phyloP scores from a whole-genome alignment of 1,284 basidiomycete genomes.

The Phellinidium pouzarii region DNA sequence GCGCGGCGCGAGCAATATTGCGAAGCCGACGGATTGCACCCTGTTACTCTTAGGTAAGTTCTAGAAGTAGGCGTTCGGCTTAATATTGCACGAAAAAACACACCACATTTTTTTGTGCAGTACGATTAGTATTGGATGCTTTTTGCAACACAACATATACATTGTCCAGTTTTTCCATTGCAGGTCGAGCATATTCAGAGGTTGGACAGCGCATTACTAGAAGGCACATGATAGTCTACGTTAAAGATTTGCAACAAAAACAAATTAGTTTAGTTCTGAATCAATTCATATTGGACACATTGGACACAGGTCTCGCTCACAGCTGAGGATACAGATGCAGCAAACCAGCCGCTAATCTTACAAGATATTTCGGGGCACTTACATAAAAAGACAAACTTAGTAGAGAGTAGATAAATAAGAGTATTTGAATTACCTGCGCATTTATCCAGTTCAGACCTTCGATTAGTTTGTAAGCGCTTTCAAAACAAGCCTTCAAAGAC shows the following conservation, averaged over 20 bases:
- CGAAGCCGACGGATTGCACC: constrained; percentile 44
- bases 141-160: constrained; percentile 46
- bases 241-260: constrained; percentile 1
- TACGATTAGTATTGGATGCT: constrained; percentile 38
- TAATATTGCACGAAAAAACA: constrained; percentile 19
- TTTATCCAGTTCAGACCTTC: constrained; percentile 40
- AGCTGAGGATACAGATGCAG: constrained; percentile 48
- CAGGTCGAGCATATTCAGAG: constrained; percentile 46
- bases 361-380: constrained; percentile 27
- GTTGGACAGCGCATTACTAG: constrained; percentile 51
- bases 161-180: constrained; percentile 51
- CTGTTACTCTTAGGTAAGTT: constrained; percentile 27
- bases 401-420: neutral
- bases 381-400: neutral
- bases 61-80: neutral
- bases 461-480: constrained; percentile 60
- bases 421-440: constrained; percentile 21
- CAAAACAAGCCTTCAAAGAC: constrained; percentile 64
- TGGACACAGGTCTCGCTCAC: constrained; percentile 33
- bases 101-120: constrained; percentile 46
- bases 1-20: constrained; percentile 44
- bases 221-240: constrained; percentile 63
- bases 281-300: too few relatives aligned
- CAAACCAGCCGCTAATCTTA: constrained; percentile 54
- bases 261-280: neutral